Evolutionary conservation across 1,139 yeast genomes (phyloP).

Genomic region (Debaryomycetaceae sp.): DNA sequence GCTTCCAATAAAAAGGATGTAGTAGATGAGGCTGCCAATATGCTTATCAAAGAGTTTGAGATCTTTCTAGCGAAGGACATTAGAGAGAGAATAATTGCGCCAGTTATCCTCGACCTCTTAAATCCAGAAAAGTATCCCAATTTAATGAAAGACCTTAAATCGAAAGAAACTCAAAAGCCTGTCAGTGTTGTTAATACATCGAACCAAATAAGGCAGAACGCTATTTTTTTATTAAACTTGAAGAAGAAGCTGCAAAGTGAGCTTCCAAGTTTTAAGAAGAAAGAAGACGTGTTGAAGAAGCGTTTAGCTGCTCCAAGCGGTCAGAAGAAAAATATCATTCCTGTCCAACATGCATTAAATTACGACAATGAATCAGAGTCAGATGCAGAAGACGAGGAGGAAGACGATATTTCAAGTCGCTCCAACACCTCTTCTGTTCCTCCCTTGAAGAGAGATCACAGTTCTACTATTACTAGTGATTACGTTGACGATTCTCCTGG

Average conservation of each 20-base stretch:
- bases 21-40: conserved; percentile 56
- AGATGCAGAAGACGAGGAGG: conserved; percentile 20
- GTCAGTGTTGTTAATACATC: conserved; percentile 8
- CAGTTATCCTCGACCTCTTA: conserved; percentile 60
- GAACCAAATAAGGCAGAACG: conserved; percentile 19
- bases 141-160: conserved; percentile 42
- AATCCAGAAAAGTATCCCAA: conserved; percentile 59
- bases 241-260: conserved; percentile 19
- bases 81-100: conserved; percentile 71
- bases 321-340: conserved; percentile 38
- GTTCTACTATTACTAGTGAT: conserved; percentile 24
- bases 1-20: conserved; percentile 15
- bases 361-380: conserved; percentile 46
- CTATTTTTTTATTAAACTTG: conserved; percentile 26
- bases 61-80: conserved; percentile 67
- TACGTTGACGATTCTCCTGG: conserved; percentile 29
- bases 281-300: conserved; percentile 17
- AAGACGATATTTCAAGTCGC: conserved; percentile 39
- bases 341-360: conserved; percentile 73
- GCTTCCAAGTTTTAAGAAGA: conserved; percentile 51
- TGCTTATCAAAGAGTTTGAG: conserved; percentile 62
- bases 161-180: conserved; percentile 30
- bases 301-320: conserved; percentile 6
- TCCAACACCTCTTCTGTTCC: conserved; percentile 38
- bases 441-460: conserved; percentile 24